Evolutionary conservation across 345 rosid genomes (phyloP).

Genomic region (Eucalyptus cloeziana): DNA sequence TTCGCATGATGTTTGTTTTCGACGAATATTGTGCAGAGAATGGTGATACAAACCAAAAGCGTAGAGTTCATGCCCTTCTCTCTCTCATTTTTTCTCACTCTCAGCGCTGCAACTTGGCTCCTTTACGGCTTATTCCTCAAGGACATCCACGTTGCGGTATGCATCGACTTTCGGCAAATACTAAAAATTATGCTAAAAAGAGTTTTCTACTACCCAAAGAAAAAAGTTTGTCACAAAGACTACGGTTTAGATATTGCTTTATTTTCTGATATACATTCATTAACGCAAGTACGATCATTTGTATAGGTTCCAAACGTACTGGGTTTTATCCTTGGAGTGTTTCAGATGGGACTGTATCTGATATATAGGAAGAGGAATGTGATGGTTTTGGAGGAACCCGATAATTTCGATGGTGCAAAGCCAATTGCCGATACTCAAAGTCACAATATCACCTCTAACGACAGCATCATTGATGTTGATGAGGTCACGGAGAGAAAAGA

Average conservation of each 20-base stretch:
- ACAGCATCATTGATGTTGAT: neutral
- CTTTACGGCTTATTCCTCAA: conserved; percentile 8
- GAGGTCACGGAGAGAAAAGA: neutral
- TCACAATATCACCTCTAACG: neutral
- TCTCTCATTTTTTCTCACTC: conserved; percentile 2
- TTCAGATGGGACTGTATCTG: conserved; percentile 11
- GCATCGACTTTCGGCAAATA: neutral
- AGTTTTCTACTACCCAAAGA: neutral
- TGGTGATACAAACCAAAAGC: neutral
- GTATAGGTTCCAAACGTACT: conserved; percentile 19
- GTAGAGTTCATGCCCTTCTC: conserved; percentile 10
- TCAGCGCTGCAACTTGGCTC: conserved; percentile 20
- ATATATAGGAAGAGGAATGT: neutral
- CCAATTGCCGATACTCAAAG: neutral
- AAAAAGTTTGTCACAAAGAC: neutral
- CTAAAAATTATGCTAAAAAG: neutral
- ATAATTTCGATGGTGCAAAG: neutral
- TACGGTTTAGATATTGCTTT: neutral
- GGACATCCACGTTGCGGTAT: conserved; percentile 16
- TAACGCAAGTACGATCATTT: neutral
- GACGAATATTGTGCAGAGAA: neutral
- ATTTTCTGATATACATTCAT: neutral
- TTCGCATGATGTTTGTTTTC: neutral
- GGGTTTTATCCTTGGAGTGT: conserved; percentile 20
- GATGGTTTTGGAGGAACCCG: neutral